Base-by-base conservation (phyloP, 208 protist genomes). In the Balamuthia mandrillaris region DNA sequence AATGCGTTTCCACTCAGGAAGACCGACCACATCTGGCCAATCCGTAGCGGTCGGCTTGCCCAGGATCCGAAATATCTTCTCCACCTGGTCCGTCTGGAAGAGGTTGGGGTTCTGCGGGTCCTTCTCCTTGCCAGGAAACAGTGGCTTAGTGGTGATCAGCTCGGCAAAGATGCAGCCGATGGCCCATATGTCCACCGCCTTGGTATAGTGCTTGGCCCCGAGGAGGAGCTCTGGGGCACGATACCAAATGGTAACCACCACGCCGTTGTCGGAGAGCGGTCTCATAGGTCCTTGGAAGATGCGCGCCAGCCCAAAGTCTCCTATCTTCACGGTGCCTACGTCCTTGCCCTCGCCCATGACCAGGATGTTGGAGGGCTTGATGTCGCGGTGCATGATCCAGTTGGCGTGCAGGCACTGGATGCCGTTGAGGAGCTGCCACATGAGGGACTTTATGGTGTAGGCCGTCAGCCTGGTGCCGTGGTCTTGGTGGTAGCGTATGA, bases 141-240 rank as follows among this genome's bases (percentile, higher is more conserved):
- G 68, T 3, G 68, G 68, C 68, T 78, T 78, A 49, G 29, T 58
- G 44, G 68, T 49, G 3, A 97, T 63, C 12, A 97, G 79, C 90
- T 97, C 95, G 18, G 82, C 95, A 78, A 97, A 93, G 16, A 97
- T 92, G 78, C 96, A 97, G 3, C 96, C 96, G 14, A 90, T 91
- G 0, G 93, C 94, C 96, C 96, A 97, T 47, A 97, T 92, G 87
- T 97, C 96, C 51, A 81, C 74, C 39, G 74, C 74, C 1, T 42
- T 33, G 12, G 74, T 81, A 37, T 81, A 81, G 51, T 81, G 51
- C 39, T 81, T 81, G 33, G 74, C n/a, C 1, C 88, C 90, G 10
- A 93, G 52, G 12, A 93, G 49, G 37, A 93, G 14, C 58, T 93
- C 90, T 12, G 89, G 88, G 1, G 90, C 88, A 16, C 90, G 60